Evolutionary conservation across 305 asterid species (phyloP).

Genomic region (Solanum aculeatissimum): DNA sequence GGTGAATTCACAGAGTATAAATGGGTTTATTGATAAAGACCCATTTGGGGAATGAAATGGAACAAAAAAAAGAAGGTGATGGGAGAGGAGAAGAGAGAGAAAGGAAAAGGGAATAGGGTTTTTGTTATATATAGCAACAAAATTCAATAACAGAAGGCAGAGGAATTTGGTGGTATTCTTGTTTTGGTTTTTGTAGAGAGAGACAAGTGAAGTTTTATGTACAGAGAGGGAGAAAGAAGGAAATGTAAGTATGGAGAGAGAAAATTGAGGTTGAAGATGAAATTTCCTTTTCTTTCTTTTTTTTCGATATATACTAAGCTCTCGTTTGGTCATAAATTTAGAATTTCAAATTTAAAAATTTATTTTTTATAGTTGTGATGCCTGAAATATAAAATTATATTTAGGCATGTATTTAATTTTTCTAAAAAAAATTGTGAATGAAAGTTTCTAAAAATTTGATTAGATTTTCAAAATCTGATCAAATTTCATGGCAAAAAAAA

Average conservation of each 20-base stretch:
- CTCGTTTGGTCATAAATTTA: too few species aligned
- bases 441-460: too few species aligned
- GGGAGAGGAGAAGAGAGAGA: neutral
- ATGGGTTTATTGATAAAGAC: constrained; percentile 13
- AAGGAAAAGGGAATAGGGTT: neutral
- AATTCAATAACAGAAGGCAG: neutral
- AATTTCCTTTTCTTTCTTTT: neutral
- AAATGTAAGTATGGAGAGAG: neutral
- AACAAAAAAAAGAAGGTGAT: neutral
- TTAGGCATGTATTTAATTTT: too few species aligned
- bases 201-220: neutral
- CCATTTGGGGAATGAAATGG: constrained; percentile 39
- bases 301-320: too few species aligned
- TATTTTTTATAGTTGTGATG: too few species aligned
- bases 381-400: too few species aligned
- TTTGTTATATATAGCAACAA: neutral
- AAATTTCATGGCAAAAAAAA: too few species aligned
- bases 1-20: neutral
- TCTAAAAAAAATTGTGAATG: too few species aligned
- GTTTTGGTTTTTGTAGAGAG: neutral
- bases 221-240: neutral
- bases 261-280: neutral
- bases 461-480: too few species aligned
- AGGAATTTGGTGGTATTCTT: neutral
- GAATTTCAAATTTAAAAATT: too few species aligned